Evolutionary conservation across 495 filamentous ascomycete genomes (phyloP), one percentile per base, ranked within the genome.

Genomic region (Tuber melanosporum): DNA sequence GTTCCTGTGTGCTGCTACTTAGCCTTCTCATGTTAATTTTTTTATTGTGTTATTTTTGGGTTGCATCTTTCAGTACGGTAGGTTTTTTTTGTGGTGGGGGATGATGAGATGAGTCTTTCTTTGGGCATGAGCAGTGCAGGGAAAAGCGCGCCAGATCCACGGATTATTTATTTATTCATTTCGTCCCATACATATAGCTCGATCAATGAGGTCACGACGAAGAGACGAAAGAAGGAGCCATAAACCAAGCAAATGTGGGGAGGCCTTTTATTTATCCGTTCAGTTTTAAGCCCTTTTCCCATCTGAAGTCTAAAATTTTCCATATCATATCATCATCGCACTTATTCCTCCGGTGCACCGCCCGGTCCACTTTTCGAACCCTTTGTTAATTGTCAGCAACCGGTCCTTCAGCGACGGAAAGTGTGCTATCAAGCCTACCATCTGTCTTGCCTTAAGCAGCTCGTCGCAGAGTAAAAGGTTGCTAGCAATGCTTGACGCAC

Each of bases 381-480:
- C 78, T 80, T 44, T 41, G 22, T 52, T 66, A 26, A 5, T 17
- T 36, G 70, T 41, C 22, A 71, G 77, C 62, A 72, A 32, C 39
- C 6, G 12, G 9, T 4, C 57, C 8, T 36, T 81, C 39, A 81
- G 49, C 52, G 45, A 57, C 47, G 22, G 2, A 19, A 52, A 15
- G 22, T 36, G 19, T 20, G 47, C 26, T 17, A 62, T 12, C 42
- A 39, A 72, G 8, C 46, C n/a, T 82, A 88, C 91, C 95, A 98
- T 98, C 86, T 98, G 96, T 83, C 95, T 88, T 73, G 95, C 95
- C 88, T 99, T 99, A 75, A 99, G 86, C 85, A 99, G 87, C 87
- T 99, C 95, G 81, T 99, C 95, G 79, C 96, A 98, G 36, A 99
- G 89, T 78, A 99, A 87, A 39, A 99, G 89, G 86, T 99, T 99